Evolutionary conservation across 805 yeast genomes (phyloP), one percentile per base, ranked within the genome.

Genomic region (Isabelozyma rhagii): DNA sequence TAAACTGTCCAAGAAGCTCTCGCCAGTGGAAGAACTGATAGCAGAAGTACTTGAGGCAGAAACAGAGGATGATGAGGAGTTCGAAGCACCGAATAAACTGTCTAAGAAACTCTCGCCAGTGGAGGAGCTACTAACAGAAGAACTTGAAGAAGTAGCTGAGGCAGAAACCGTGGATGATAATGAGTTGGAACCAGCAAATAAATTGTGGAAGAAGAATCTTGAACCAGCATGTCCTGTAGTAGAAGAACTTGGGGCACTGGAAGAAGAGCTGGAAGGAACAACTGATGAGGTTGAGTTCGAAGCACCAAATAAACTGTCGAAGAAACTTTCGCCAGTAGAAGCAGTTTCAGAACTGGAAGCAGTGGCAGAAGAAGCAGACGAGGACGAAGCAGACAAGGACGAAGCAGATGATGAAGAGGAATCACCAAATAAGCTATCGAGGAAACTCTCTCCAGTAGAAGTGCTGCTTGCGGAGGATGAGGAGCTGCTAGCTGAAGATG

Each of bases 311-410:
- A 27, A 29, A 29, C 34, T 29, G 34, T 42, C 45, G 1, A 25
- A n/a, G 36, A 21, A 29, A 27, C 36, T 28, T 27, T 29, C 41
- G 21, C 40, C 45, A 17, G 17, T 15, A 15, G 17, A 15, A 15
- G 17, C 17, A 15, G 2, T 15, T 15, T 15, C 17, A 15, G 17
- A 15, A 2, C 41, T 34, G 18, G 39, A 27, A 15, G 47, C 47
- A 25, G 29, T 41, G 29, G 45, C 18, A 39, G 36, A 44, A 41
- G 47, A 34, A n/a, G 51, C 14, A 38, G 48, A 45, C n/a, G 51
- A 39, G 18, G 51, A 39, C 13, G 55, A 51, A 25, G 18, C 39
- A 31, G 40, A 21, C 5, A 5, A 21, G 3, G 25, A 21, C 5
- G 25, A 21, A 21, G 25, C 25, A 21, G 25, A 21, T 21, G 25